Evolutionary conservation across 306 rosid genomes (phyloP).

Genomic region (Senna siamea): DNA sequence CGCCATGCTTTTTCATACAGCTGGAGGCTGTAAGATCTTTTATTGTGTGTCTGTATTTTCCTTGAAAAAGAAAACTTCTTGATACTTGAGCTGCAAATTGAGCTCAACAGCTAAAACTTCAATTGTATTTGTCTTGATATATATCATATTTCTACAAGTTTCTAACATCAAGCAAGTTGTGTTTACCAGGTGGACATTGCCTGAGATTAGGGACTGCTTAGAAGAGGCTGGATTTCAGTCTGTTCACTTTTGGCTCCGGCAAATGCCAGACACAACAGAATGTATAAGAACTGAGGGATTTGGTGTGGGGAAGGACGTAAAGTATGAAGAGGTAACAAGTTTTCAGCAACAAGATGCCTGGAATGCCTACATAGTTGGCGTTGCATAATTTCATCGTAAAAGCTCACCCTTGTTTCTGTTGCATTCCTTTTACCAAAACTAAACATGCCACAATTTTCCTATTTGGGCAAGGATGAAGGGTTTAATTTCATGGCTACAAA

Average conservation of each 20-base stretch:
- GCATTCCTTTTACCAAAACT: constrained; percentile 7
- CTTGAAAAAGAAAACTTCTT: not conserved
- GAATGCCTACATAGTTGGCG: constrained; percentile 92
- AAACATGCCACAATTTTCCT: constrained; percentile 7
- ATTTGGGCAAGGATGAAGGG: not conserved
- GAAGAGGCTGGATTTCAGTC: constrained; percentile 86
- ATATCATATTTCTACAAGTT: constrained; percentile 28
- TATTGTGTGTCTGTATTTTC: constrained; percentile 20
- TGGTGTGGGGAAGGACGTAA: constrained; percentile 66
- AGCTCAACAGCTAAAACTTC: constrained; percentile 10
- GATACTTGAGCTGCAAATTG: constrained; percentile 1
- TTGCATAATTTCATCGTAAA: constrained; percentile 52
- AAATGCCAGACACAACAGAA: constrained; percentile 76
- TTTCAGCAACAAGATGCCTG: constrained; percentile 85
- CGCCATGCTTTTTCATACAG: constrained; percentile 87
- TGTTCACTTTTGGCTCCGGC: constrained; percentile 81
- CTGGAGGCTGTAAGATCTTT: constrained; percentile 85
- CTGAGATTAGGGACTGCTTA: constrained; percentile 89
- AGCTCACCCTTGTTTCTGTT: constrained; percentile 16
- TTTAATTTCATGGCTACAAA: constrained; percentile 10
- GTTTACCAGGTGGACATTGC: constrained; percentile 84
- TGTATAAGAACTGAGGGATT: constrained; percentile 64
- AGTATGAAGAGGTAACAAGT: constrained; percentile 73
- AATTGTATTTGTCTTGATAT: not conserved
- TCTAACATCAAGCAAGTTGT: constrained; percentile 34